Percentiles rank a stretch among this genome's conserved stretches.
phyloP scores from a whole-genome alignment of 768 basidiomycete species.

The Asterophora lycoperdoides region DNA sequence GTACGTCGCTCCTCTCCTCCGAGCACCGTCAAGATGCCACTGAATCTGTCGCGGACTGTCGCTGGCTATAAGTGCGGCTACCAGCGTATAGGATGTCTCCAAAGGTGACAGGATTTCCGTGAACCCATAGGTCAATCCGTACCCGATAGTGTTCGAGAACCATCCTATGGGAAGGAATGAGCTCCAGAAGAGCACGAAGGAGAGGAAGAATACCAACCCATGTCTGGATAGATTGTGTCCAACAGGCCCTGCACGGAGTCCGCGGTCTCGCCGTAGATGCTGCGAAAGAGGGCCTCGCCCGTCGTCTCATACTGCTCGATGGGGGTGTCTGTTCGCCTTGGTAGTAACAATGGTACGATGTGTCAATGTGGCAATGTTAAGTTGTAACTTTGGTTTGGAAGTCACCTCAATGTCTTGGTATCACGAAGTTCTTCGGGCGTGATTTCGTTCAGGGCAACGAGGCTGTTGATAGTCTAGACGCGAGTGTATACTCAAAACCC shows the following conservation, averaged over 20 bases:
- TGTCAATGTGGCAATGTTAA: not conserved
- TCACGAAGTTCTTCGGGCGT: constrained; percentile 53
- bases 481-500: not conserved
- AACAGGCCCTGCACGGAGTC: constrained; percentile 44
- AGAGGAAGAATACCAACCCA: constrained; percentile 39
- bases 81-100: constrained; percentile 57
- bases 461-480: constrained; percentile 52
- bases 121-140: constrained; percentile 53
- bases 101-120: constrained; percentile 41
- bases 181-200: not conserved
- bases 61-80: constrained; percentile 56
- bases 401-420: constrained; percentile 38
- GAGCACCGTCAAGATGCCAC: constrained; percentile 64
- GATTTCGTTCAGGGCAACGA: constrained; percentile 45
- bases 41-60: constrained; percentile 59
- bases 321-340: constrained; percentile 38
- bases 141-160: constrained; percentile 50
- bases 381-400: not conserved
- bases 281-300: constrained; percentile 42
- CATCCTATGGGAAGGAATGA: constrained; percentile 35
- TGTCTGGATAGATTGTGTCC: constrained; percentile 52
- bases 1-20: constrained; percentile 47
- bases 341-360: not conserved
- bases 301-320: constrained; percentile 38
- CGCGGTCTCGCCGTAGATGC: constrained; percentile 56